Base-by-base conservation (phyloP, 441 rosid species). In the Isatis lusitanica region DNA sequence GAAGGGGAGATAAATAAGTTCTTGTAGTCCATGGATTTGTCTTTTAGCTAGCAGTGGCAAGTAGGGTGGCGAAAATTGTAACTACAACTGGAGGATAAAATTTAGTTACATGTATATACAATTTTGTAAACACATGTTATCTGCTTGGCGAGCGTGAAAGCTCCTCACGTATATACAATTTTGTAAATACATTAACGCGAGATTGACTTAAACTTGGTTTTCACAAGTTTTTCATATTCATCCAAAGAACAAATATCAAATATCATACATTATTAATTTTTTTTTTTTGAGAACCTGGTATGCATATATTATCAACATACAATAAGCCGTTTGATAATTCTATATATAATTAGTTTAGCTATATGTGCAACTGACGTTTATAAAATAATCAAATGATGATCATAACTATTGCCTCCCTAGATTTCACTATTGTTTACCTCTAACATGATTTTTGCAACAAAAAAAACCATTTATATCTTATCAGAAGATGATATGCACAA, bases 21-120 rank as follows among this genome's bases (percentile, higher is more conserved):
- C 4, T n/a, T n/a, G 3, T 26, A 26, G 28, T 26, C 59, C 38
- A 42, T 11, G 40, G 46, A 26, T 39, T 69, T 31, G 56, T 53
- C 65, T 33, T 69, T 46, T 43, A 10, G 33, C 59, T 58, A 58
- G 47, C 13, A 16, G 35, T 58, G 13, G 65, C 65, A 69, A 31
- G 71, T 57, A 57, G 74, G 66, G 28, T 58, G 74, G 56, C 66
- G 11, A 44, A 7, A 10, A 69, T 33, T 33, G 42, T 43, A 42
- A 53, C 9, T 43, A 18, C 33, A 11, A 56, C 3, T 24, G 26
- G 33, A 42, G 3, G 33, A 42, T 56, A 5, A 66, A 17, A 1
- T 42, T 55, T 53, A 26, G 28, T 50, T 42, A 36, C 5, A 2
- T 36, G 39, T 7, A 36, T 36, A 36, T 36, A 36, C 2, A 36